Conservation (phyloP, 1,284 basidiomycete genomes). For the Malassezia slooffiae region DNA sequence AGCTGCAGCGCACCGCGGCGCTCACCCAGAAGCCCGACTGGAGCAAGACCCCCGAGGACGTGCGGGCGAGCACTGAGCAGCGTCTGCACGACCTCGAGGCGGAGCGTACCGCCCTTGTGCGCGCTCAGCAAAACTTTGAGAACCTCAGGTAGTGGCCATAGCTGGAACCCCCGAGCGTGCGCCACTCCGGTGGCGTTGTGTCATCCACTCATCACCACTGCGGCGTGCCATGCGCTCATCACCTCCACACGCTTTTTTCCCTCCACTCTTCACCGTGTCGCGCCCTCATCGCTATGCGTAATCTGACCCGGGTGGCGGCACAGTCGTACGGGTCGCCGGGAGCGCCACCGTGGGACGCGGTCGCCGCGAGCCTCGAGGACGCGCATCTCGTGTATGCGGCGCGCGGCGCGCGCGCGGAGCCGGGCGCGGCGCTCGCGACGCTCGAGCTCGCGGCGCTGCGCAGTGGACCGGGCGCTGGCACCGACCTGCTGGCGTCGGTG, state of each 20-base stretch:
- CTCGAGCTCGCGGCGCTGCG: constrained; percentile 4
- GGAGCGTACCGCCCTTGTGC: constrained; percentile 27
- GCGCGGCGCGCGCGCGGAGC: not conserved
- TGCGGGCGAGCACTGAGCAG: constrained; percentile 26
- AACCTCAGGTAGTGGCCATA: constrained; percentile 16
- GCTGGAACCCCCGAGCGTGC: too few species aligned
- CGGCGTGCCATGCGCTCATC: too few species aligned
- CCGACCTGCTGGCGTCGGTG: constrained; percentile 7
- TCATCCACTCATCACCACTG: too few species aligned
- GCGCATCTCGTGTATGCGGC: constrained; percentile 2
- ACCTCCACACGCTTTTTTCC: not conserved
- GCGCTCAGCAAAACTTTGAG: constrained; percentile 37
- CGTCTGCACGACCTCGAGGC: constrained; percentile 26
- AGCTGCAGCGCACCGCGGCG: constrained; percentile 23
- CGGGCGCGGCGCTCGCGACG: not conserved
- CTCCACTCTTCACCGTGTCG: not conserved
- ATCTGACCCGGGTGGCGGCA: constrained; percentile 8
- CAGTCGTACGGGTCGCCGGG: not conserved
- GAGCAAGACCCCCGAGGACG: constrained; percentile 35
- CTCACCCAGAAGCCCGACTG: constrained; percentile 37
- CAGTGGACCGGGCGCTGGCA: not conserved
- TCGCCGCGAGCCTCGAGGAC: constrained; percentile 7
- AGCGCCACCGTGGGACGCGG: constrained; percentile 6
- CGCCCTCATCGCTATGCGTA: too few species aligned
- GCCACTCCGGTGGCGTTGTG: too few species aligned